Evolutionary conservation across 1,139 yeast genomes (phyloP).

Genomic region (Geotrichum cucujoidarum): DNA sequence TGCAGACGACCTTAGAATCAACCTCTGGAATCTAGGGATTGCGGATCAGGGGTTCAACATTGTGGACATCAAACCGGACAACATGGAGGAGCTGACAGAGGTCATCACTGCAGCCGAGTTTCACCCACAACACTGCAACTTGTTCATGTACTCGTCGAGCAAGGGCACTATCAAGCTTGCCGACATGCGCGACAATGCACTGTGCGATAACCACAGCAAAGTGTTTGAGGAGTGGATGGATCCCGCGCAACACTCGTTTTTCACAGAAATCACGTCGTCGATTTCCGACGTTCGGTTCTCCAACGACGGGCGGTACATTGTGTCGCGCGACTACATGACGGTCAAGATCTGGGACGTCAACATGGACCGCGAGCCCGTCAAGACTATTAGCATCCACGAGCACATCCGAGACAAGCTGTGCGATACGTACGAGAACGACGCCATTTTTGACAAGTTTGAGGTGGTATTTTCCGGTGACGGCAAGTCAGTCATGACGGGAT

Average conservation of each 20-base stretch:
- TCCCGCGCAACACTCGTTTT: slow-evolving; percentile 88
- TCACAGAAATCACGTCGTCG: slow-evolving; percentile 92
- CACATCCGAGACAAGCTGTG: slow-evolving; percentile 88
- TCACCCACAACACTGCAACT: slow-evolving; percentile 88
- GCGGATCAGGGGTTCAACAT: slow-evolving; percentile 92
- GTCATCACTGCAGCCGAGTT: slow-evolving; percentile 97
- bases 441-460: slow-evolving; percentile 96
- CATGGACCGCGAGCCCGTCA: slow-evolving; percentile 92
- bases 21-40: slow-evolving; percentile 90
- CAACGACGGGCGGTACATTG: slow-evolving; percentile 88
- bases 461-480: slow-evolving; percentile 94
- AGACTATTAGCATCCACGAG: slow-evolving; percentile 93
- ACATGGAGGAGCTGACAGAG: slow-evolving; percentile 98
- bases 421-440: slow-evolving; percentile 97
- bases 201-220: slow-evolving; percentile 87
- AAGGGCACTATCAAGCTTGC: slow-evolving; percentile 93
- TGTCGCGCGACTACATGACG: slow-evolving; percentile 92
- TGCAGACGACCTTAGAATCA: slow-evolving; percentile 91
- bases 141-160: slow-evolving; percentile 94
- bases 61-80: slow-evolving; percentile 95
- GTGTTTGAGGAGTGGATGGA: slow-evolving; percentile 89
- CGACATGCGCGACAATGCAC: slow-evolving; percentile 93
- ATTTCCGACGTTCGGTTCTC: slow-evolving; percentile 92
- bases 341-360: slow-evolving; percentile 95
- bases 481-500: slow-evolving; percentile 90